Percentiles rank a stretch among this genome's conserved stretches.
Evolutionary conservation across 2,329 filamentous ascomycete species (phyloP).

Genomic region (Decorospora gaudefroyi): DNA sequence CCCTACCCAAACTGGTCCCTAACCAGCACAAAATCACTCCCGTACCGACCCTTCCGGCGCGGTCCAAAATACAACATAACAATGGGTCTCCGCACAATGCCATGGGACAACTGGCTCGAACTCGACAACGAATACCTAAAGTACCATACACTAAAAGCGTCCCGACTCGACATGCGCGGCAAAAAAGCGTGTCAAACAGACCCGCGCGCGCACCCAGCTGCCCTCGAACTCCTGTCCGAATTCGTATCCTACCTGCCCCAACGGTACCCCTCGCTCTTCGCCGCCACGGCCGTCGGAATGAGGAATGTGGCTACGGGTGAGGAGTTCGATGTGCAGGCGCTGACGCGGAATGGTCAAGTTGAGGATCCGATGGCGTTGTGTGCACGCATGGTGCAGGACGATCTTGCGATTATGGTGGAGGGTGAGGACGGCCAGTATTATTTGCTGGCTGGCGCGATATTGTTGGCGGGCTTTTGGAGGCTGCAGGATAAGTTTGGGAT

Average conservation of each 20-base stretch:
- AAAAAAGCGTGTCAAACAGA: slow-evolving; percentile 70
- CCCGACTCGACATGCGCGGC: slow-evolving; percentile 68
- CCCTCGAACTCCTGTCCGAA: slow-evolving; percentile 76
- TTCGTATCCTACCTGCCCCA: slow-evolving; percentile 70
- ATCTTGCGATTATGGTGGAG: slow-evolving; percentile 83
- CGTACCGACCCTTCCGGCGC: slow-evolving; percentile 77
- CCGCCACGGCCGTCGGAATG: slow-evolving; percentile 56
- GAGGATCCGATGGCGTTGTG: slow-evolving; percentile 81
- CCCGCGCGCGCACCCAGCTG: slow-evolving; percentile 71
- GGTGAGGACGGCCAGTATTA: slow-evolving; percentile 77
- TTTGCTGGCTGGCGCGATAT: slow-evolving; percentile 73
- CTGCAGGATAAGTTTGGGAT: slow-evolving; percentile 81
- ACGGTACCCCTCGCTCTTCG: slow-evolving; percentile 75
- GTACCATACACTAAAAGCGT: slow-evolving; percentile 72
- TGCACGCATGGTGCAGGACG: slow-evolving; percentile 76
- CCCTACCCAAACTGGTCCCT: slow-evolving; percentile 73
- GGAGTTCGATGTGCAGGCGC: slow-evolving; percentile 67
- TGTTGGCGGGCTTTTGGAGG: slow-evolving; percentile 83
- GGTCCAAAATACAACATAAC: slow-evolving; percentile 77
- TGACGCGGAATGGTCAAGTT: slow-evolving; percentile 57
- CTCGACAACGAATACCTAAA: slow-evolving; percentile 77
- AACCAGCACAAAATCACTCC: slow-evolving; percentile 69
- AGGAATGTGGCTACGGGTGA: slow-evolving; percentile 74
- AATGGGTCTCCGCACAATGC: slow-evolving; percentile 73
- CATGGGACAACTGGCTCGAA: slow-evolving; percentile 79